Base-by-base conservation (phyloP, 345 rosid species). In the Hirschfeldia incana region DNA sequence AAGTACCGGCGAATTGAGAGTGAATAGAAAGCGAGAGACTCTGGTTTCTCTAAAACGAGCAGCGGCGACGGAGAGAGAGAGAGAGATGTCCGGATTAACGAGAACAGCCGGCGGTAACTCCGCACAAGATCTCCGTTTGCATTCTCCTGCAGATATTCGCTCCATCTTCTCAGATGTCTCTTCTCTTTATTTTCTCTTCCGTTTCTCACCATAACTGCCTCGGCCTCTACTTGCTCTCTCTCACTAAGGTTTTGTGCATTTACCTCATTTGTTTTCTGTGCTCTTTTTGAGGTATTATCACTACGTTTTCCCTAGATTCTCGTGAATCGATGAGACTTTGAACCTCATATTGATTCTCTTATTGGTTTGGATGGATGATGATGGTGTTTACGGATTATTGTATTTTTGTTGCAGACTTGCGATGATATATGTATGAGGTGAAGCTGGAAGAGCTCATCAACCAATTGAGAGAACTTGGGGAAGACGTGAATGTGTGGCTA, bases 101-200 rank as follows among this genome's bases (percentile, higher is more conserved):
- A 88, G 80, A 80, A 64, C 80, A 2, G 67, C 89, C 36, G 79
- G 88, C 9, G 81, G 49, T 95, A 11, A 93, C 99, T 4, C 99
- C 98, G 33, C 99, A 95, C 87, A 93, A 91, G 75, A 88, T 90
- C 58, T 93, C 99, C 27, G 80, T 91, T 55, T 95, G 97, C 82
- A 65, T 91, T 69, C 92, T 93, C 16, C 82, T 93, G 46, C 93
- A 93, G 84, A 61, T 88, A 74, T 90, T 93, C 75, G 91, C 97
- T 3, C 87, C 92, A 6, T 92, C 98, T 5, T 69, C 90, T 32
- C 91, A 89, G 77, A 70, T 86, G 66, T 75, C 85, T 26, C 83
- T 84, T n/a, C 97, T 92, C 1, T 89, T 88, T 70, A 87, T 92
- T 80, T 91, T 93, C 86, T 83, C 91, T 57, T 86, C 98, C 29